These are phyloP conservation scores for Oidiodendron maius DNA, from an alignment of 495 filamentous ascomycete species.

Conservation along the genomic window DNA sequence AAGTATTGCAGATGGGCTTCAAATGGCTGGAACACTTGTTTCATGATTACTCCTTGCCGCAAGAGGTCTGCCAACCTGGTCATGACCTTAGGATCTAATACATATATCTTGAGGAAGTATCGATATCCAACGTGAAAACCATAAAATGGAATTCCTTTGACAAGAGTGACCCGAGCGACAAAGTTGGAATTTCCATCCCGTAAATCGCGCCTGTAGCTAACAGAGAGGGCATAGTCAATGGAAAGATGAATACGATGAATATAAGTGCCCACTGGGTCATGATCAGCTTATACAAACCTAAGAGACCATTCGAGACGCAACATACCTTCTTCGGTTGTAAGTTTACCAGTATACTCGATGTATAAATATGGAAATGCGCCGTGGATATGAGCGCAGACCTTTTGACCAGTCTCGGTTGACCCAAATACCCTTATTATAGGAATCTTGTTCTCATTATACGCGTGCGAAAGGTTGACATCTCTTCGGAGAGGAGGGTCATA, in stretches of 20 bases:
- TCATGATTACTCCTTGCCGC: constrained; percentile 79
- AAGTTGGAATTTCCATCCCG: constrained; percentile 61
- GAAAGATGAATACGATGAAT: constrained; percentile 68
- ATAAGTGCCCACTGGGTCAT: constrained; percentile 56
- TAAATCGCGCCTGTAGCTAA: constrained; percentile 71
- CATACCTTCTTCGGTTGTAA: constrained; percentile 61
- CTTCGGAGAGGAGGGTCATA: constrained; percentile 77
- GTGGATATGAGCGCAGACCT: constrained; percentile 94
- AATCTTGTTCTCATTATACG: constrained; percentile 58
- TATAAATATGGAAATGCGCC: constrained; percentile 94
- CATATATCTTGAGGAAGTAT: constrained; percentile 90
- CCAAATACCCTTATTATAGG: constrained; percentile 91
- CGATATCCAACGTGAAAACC: constrained; percentile 89
- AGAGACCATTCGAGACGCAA: neutral
- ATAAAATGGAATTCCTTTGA: constrained; percentile 94
- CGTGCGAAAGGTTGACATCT: constrained; percentile 41
- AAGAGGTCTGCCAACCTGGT: constrained; percentile 79
- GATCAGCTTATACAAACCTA: constrained; percentile 1
- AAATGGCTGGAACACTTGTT: constrained; percentile 77
- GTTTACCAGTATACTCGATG: constrained; percentile 72
- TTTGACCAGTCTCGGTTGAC: constrained; percentile 90
- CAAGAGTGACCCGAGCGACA: constrained; percentile 83
- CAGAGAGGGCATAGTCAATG: constrained; percentile 78
- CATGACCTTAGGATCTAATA: constrained; percentile 78
- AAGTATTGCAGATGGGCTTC: constrained; percentile 90